Evolutionary conservation across 2,329 filamentous ascomycete genomes (phyloP), one percentile per base, ranked within the genome.

Genomic region (Cryphonectria parasitica): DNA sequence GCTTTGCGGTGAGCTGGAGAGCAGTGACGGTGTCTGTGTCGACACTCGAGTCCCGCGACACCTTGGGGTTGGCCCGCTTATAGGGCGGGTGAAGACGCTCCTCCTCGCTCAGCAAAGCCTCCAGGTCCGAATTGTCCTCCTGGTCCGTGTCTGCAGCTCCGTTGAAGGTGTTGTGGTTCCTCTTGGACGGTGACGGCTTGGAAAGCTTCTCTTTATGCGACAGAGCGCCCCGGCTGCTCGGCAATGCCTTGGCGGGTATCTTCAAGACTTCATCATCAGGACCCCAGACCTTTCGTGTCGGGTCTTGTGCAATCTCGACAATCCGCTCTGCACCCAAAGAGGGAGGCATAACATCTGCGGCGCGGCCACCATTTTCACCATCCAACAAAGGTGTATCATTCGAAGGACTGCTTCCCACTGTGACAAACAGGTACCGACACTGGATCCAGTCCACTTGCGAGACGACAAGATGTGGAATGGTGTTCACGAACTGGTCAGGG

Each of bases 361-460:
- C 43, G 6, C 6, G 43, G 43, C 5, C 17, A 22, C 17, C 17
- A 22, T 49, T 17, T 49, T 3, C 43, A 17, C 3, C 43, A 19
- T 5, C 6, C 3, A 49, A 1, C 8, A 22, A n/a, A n/a, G 54
- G 6, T 31, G 11, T 5, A 25, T 7, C n/a, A 4, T 25, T 25
- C 49, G 8, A 4, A n/a, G 11, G 3, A 10, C 2, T 25, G 22
- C 8, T 25, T 25, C n/a, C 52, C 25, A 31, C 34, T 19, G 74
- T 67, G 28, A 84, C 88, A 74, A 97, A 92, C 1, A 98, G 84
- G 79, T 97, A 97, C 60, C 94, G 88, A 36, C 93, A 94, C 77
- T 97, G 94, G 71, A 97, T 94, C 95, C 95, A 98, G 76, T 97
- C 91, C 13, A 91, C 82, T 61, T 94, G 84, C 36, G 87, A 78